Percentiles rank a stretch among this genome's conserved stretches.
Evolutionary conservation across 768 basidiomycete genomes (phyloP).

Genomic region (Russula brevipes): DNA sequence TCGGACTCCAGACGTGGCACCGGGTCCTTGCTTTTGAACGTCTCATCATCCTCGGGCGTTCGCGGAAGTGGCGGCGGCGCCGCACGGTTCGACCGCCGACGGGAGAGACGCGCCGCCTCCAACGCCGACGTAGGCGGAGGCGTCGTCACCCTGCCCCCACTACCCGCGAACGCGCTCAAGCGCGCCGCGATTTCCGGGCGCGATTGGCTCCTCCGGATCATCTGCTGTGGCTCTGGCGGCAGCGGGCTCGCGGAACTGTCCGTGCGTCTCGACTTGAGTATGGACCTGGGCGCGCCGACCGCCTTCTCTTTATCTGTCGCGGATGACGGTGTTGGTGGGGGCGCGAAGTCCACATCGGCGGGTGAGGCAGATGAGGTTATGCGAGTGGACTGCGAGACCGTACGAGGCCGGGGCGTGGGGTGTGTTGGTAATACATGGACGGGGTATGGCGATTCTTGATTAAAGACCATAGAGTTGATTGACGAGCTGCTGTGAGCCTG

Average conservation of each 20-base stretch:
- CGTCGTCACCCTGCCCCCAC: not conserved
- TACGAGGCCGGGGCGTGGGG: constrained; percentile 26
- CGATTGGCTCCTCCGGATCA: not conserved
- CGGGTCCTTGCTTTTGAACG: constrained; percentile 56
- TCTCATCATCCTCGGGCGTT: constrained; percentile 35
- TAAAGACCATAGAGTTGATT: constrained; percentile 54
- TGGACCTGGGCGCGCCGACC: constrained; percentile 56
- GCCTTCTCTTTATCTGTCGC: constrained; percentile 41
- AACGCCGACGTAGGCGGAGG: constrained; percentile 9
- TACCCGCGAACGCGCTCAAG: constrained; percentile 4
- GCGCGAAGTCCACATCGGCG: constrained; percentile 23
- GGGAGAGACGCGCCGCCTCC: constrained; percentile 20
- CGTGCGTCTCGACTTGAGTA: constrained; percentile 61
- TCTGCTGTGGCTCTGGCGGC: constrained; percentile 42
- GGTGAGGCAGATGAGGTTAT: constrained; percentile 13
- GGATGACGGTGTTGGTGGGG: constrained; percentile 26
- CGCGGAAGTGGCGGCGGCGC: constrained; percentile 30
- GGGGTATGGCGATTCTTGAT: constrained; percentile 72
- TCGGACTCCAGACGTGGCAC: constrained; percentile 32
- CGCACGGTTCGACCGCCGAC: constrained; percentile 31
- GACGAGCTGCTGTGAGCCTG: constrained; percentile 27
- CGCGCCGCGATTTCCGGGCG: constrained; percentile 16
- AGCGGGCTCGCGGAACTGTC: constrained; percentile 62
- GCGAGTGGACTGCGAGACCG: constrained; percentile 25
- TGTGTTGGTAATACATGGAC: constrained; percentile 27